These are phyloP conservation scores for Alloascoidea africana DNA, from an alignment of 805 yeast genomes.

Conservation along the genomic window DNA sequence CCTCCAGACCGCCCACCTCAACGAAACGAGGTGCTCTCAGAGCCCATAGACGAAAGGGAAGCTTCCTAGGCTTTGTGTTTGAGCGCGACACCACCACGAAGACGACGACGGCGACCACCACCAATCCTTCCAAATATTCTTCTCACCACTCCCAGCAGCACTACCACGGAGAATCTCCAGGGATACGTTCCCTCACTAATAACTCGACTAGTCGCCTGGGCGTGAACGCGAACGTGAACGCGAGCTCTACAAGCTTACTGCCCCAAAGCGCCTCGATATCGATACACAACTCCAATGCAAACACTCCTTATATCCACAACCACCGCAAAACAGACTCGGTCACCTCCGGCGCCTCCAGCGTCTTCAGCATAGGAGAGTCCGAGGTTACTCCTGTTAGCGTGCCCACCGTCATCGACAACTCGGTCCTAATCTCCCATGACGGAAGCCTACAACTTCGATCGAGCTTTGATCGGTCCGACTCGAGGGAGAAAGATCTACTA, in stretches of 20 bases:
- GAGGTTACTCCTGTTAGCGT: no score
- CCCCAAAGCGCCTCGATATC: no score
- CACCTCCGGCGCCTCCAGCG: no score
- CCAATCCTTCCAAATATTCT: no score
- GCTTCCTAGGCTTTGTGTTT: not conserved
- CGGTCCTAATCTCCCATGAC: not conserved
- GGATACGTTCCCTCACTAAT: not conserved
- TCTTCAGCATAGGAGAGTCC: no score
- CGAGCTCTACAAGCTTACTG: no score
- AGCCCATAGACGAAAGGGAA: not conserved
- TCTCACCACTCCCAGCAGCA: not conserved
- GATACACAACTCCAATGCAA: no score
- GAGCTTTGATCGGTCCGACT: not conserved
- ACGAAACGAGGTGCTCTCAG: not conserved
- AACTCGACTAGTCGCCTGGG: not conserved
- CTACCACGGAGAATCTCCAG: not conserved
- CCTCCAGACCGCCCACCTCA: no score
- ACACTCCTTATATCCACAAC: no score
- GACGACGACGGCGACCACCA: no score
- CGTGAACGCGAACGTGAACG: not conserved
- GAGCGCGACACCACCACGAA: not conserved
- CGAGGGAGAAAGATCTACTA: not conserved
- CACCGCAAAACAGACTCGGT: no score
- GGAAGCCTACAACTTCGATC: no score
- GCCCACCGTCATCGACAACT: not conserved